phyloP scores from a whole-genome alignment of 2,329 filamentous ascomycete genomes.

The Fusarium sp. region DNA sequence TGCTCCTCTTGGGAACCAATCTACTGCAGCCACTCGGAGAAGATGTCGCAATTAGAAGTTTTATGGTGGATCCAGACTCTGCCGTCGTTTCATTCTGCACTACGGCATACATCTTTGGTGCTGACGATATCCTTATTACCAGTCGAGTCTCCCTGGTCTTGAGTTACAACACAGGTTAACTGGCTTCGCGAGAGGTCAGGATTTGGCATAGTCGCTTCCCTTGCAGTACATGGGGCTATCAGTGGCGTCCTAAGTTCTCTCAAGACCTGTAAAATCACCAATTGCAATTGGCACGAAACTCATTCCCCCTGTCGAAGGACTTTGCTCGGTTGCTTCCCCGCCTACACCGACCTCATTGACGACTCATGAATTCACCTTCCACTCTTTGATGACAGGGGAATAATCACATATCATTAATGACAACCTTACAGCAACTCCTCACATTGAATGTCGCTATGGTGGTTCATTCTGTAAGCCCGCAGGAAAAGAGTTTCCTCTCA shows the following conservation, averaged over 20 bases:
- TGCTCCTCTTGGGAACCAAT: not conserved
- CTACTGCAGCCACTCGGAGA: not conserved
- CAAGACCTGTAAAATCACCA: not conserved
- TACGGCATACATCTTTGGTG: not conserved
- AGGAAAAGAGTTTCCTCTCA: not conserved
- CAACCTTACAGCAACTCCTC: not conserved
- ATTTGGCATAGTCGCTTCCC: not conserved
- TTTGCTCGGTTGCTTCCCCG: not conserved
- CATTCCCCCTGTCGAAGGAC: not conserved
- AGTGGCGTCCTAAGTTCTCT: not conserved
- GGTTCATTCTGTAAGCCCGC: not conserved
- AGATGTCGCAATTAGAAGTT: not conserved
- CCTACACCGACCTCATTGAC: not conserved
- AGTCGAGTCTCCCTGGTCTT: not conserved
- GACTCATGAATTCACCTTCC: not conserved
- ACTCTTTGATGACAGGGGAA: not conserved
- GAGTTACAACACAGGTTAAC: not conserved
- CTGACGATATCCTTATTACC: not conserved
- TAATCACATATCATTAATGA: conserved; percentile 11
- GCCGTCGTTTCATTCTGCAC: not conserved
- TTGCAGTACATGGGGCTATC: not conserved
- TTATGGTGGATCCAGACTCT: not conserved
- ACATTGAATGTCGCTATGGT: too few species aligned
- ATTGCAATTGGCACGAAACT: not conserved
- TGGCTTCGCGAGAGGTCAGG: not conserved